Percentiles rank a stretch among this genome's conserved stretches.
Evolutionary conservation across 2,329 filamentous ascomycete species (phyloP).

Genomic region (Saccharata proteae): DNA sequence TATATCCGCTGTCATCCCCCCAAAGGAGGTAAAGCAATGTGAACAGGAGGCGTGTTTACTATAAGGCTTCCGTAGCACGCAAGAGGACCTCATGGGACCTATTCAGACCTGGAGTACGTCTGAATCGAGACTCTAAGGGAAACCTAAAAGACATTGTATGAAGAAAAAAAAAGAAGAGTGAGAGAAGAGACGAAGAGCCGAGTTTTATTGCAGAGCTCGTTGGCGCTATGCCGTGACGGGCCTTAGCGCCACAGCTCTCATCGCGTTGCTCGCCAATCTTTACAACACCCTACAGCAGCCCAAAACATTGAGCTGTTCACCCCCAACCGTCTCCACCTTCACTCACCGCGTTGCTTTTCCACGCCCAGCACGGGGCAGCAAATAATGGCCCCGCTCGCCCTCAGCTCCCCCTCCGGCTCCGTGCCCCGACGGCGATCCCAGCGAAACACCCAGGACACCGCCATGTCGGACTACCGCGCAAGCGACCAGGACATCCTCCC

Average conservation of each 20-base stretch:
- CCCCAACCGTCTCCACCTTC: too few relatives aligned
- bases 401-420: slow-evolving; percentile 14
- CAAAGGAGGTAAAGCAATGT: slow-evolving; percentile 38
- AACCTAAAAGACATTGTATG: slow-evolving; percentile 74
- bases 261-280: too few relatives aligned
- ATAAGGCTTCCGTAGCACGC: slow-evolving; percentile 99
- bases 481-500: slow-evolving; percentile 41
- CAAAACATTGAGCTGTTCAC: too few relatives aligned
- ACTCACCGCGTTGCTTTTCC: too few relatives aligned
- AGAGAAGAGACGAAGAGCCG: not conserved
- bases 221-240: slow-evolving; percentile 1
- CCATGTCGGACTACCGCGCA: slow-evolving; percentile 9
- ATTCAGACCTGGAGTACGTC: slow-evolving; percentile 80
- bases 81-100: slow-evolving; percentile 68
- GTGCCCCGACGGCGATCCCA: slow-evolving; percentile 2
- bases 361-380: too few relatives aligned
- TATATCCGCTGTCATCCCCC: slow-evolving; percentile 29
- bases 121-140: slow-evolving; percentile 99
- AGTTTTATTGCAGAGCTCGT: slow-evolving; percentile 4
- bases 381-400: slow-evolving; percentile 16
- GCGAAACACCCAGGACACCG: slow-evolving; percentile 9
- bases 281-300: too few relatives aligned
- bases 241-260: slow-evolving; percentile 2
- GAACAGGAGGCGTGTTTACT: slow-evolving; percentile 51
- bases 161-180: slow-evolving; percentile 29